Percentiles rank a stretch among this genome's conserved stretches.
phyloP scores from a whole-genome alignment of 352 stramenopile genomes.

The Globisporangium ultimum region DNA sequence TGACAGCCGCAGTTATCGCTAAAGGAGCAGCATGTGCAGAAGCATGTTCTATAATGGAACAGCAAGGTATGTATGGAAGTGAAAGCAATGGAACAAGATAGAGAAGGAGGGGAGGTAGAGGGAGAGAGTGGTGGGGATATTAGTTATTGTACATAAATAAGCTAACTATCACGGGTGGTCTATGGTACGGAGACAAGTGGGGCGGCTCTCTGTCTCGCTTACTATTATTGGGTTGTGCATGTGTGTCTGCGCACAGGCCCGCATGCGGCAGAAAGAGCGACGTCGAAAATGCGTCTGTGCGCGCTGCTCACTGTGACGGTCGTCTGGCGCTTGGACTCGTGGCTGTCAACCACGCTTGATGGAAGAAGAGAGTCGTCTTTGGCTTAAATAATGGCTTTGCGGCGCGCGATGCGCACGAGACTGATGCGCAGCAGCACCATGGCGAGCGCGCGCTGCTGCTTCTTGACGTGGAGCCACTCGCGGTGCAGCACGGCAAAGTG shows the following conservation, averaged over 20 bases:
- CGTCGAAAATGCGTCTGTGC: not conserved
- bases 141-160: conserved; percentile 18
- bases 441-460: conserved; percentile 18
- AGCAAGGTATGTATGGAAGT: too few species aligned
- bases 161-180: conserved; percentile 10
- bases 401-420: conserved; percentile 16
- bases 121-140: conserved; percentile 5
- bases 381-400: conserved; percentile 14
- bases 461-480: conserved; percentile 20
- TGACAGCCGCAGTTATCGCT: too few species aligned
- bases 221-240: conserved; percentile 2
- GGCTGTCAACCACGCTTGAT: not conserved
- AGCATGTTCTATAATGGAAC: too few species aligned
- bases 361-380: not conserved
- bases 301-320: not conserved
- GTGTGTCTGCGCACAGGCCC: not conserved
- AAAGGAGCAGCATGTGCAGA: too few species aligned
- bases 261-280: not conserved
- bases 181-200: conserved; percentile 8
- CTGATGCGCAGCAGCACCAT: conserved; percentile 21
- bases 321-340: not conserved
- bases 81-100: too few species aligned
- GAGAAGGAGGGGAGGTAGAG: not conserved
- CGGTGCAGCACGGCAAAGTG: conserved; percentile 17
- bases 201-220: not conserved